A percentile compares a stretch with the other conserved stretches of the same genome.
These are phyloP conservation scores for Heterobasidion annosum DNA, from an alignment of 1,284 basidiomycete genomes.

Conservation along the genomic window DNA sequence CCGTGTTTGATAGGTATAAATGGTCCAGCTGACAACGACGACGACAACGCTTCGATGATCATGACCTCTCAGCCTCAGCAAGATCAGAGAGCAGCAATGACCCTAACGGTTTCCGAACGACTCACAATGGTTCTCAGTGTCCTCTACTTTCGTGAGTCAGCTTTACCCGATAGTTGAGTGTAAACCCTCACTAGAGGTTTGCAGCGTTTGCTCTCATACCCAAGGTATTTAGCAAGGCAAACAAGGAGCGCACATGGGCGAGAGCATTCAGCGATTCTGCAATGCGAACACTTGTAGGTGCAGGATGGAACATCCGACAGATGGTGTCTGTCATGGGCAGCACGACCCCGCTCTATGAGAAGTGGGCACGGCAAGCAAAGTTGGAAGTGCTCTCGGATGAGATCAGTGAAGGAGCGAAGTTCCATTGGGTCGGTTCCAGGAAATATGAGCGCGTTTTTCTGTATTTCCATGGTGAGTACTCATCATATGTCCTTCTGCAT, in stretches of 20 bases:
- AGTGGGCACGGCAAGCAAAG: constrained; percentile 1
- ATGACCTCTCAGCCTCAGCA: no score
- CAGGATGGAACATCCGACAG: neutral
- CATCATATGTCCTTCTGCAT: neutral
- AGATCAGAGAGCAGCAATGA: no score
- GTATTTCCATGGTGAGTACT: constrained; percentile 5
- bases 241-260: constrained; percentile 6
- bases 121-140: no score
- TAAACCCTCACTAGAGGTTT: neutral
- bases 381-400: constrained; percentile 3
- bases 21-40: no score
- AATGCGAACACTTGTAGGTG: neutral
- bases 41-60: no score
- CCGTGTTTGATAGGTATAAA: no score
- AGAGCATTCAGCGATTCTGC: neutral
- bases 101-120: no score
- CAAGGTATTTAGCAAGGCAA: constrained; percentile 4
- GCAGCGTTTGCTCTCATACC: constrained; percentile 4
- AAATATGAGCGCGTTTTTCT: constrained; percentile 4
- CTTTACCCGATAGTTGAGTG: no score
- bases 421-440: constrained; percentile 10
- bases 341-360: neutral
- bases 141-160: no score
- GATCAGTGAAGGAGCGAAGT: constrained; percentile 3
- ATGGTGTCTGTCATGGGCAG: neutral